Evolutionary conservation across 2,329 filamentous ascomycete genomes (phyloP), one percentile per base, ranked within the genome.

Genomic region (Fusarium xyrophilum): DNA sequence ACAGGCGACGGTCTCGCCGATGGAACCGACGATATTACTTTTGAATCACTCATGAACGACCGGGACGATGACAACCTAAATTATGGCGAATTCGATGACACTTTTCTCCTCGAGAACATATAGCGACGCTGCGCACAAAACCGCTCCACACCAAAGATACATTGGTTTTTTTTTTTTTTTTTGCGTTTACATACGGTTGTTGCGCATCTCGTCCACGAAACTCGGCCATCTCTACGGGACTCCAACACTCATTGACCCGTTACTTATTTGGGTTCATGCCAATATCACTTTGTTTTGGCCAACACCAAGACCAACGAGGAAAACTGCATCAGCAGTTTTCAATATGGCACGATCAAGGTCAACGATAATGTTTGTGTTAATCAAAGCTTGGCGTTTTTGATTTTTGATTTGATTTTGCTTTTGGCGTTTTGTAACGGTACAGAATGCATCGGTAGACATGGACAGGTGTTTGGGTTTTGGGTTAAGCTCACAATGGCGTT

Each of bases 1-100:
- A 65, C 70, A 23, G 78, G 76, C 9, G 79, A 70, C 56, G 75
- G 76, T 56, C 77, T 79, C 58, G 75, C 73, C 43, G 76, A 67
- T 30, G 77, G 76, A 35, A 67, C 75, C 51, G 73, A 71, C 23
- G 78, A 78, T 23, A 74, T 79, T 39, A 82, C 82, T 30, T 87
- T 87, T 65, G 82, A 86, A 62, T 82, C 86, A 62, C 75, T 86
- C 61, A 86, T 82, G 73, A 77, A 77, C 50, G 76, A 75, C 65
- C 83, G 82, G 23, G 60, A 79, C 30, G 53, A 69, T 73, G 60
- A 69, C 11, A 58, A 62, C 15, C 81, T 81, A 61, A 80, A 82
- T 42, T 57, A 72, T 53, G 80, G 78, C 11, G 81, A 83, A 48
- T 85, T 83, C 60, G 83, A 86, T 62, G 76, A 78, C 5, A 43